A percentile compares a stretch with the other conserved stretches of the same genome.
Conservation (phyloP, 495 filamentous ascomycete species). For the Arthonia radiata region DNA sequence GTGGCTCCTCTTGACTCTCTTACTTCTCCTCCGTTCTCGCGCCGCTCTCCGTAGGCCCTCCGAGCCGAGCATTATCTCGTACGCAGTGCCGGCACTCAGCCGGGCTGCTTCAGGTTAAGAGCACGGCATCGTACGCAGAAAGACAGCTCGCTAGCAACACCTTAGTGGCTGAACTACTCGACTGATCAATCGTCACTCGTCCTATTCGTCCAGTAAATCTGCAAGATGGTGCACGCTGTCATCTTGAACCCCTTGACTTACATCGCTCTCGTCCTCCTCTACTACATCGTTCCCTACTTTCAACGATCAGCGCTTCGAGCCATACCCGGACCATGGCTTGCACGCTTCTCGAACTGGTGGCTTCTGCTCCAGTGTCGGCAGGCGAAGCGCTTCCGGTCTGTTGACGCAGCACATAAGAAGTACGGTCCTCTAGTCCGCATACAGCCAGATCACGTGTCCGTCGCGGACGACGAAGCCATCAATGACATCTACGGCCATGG, state of each 20-base stretch:
- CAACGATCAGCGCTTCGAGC: slow-evolving; percentile 23
- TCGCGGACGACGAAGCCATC: slow-evolving; percentile 35
- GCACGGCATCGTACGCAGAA: no score
- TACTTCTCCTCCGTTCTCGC: no score
- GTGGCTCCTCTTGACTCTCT: no score
- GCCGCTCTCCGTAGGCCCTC: no score
- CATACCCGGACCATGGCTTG: slow-evolving; percentile 34
- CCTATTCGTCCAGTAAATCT: no score
- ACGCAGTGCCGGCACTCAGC: no score
- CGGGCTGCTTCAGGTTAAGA: no score
- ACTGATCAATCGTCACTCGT: no score
- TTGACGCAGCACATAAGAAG: slow-evolving; percentile 52
- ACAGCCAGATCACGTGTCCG: slow-evolving; percentile 30
- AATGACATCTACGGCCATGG: slow-evolving; percentile 27
- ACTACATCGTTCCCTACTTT: slow-evolving; percentile 47
- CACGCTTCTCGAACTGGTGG: slow-evolving; percentile 57
- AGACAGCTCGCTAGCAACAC: no score
- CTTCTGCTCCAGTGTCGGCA: slow-evolving; percentile 40
- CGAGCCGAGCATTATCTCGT: no score
- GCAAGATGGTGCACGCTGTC: slow-evolving; percentile 20
- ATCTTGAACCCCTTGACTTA: slow-evolving; percentile 34
- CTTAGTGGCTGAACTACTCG: no score
- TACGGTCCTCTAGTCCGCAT: slow-evolving; percentile 34
- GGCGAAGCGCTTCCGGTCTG: slow-evolving; percentile 39
- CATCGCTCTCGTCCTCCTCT: slow-evolving; percentile 25